These are phyloP conservation scores for Bremia lactucae DNA, from an alignment of 352 stramenopile genomes.

Conservation along the genomic window DNA sequence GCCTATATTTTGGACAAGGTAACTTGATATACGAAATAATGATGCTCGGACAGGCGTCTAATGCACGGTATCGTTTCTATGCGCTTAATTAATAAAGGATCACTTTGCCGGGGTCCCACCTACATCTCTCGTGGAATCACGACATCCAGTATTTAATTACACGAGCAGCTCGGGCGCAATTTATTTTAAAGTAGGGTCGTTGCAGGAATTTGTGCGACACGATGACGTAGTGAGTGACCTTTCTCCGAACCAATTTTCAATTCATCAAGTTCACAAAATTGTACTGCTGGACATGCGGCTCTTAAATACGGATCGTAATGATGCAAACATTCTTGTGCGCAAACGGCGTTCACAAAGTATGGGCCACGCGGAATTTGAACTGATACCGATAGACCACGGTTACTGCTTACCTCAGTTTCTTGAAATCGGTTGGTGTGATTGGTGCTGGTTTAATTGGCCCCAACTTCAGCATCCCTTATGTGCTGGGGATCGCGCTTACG, in stretches of 20 bases:
- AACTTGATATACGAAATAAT: too few species aligned
- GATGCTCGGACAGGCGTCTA: too few species aligned
- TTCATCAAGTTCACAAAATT: slow-evolving; percentile 96
- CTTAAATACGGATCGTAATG: slow-evolving; percentile 96
- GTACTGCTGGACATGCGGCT: slow-evolving; percentile 96
- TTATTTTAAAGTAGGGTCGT: slow-evolving; percentile 90
- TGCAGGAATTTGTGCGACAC: slow-evolving; percentile 94
- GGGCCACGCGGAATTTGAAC: slow-evolving; percentile 70
- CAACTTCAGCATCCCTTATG: slow-evolving; percentile 77
- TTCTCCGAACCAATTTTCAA: slow-evolving; percentile 80
- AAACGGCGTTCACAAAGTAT: slow-evolving; percentile 48
- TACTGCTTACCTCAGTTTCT: slow-evolving; percentile 93
- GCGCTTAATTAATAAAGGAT: slow-evolving; percentile 29
- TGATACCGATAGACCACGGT: slow-evolving; percentile 98
- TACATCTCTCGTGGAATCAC: slow-evolving; percentile 63
- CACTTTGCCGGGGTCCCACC: slow-evolving; percentile 77
- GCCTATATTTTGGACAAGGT: slow-evolving; percentile 93
- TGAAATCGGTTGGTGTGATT: slow-evolving; percentile 96
- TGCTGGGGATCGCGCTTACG: slow-evolving; percentile 46
- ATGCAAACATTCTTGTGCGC: slow-evolving; percentile 94
- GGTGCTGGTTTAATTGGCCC: slow-evolving; percentile 97
- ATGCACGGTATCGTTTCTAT: too few species aligned
- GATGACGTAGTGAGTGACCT: slow-evolving; percentile 93
- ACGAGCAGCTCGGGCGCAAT: slow-evolving; percentile 25
- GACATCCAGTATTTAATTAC: slow-evolving; percentile 77